These are phyloP conservation scores for Moesziomyces antarcticus DNA, from an alignment of 1,284 basidiomycete species.

Conservation along the genomic window DNA sequence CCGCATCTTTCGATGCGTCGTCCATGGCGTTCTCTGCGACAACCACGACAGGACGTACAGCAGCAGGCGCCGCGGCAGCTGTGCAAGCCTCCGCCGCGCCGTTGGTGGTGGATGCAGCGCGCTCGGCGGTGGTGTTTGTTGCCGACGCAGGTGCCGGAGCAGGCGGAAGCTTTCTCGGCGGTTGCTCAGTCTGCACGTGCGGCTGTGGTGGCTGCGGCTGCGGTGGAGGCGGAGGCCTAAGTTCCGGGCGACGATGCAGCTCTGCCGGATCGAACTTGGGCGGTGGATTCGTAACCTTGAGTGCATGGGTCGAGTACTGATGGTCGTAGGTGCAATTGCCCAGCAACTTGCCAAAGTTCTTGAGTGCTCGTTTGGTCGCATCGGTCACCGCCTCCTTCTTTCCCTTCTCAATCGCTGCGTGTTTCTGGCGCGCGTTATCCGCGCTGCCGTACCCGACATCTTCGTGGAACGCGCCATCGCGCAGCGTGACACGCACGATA, in stretches of 20 bases:
- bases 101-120: background rate
- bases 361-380: slow-evolving; percentile 86
- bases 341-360: slow-evolving; percentile 91
- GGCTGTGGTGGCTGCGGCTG: slow-evolving; percentile 17
- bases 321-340: slow-evolving; percentile 96
- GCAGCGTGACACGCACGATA: slow-evolving; percentile 84
- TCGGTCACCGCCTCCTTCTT: slow-evolving; percentile 99
- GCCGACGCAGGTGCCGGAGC: background rate
- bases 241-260: slow-evolving; percentile 46
- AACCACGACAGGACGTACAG: background rate
- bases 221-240: slow-evolving; percentile 19
- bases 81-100: background rate
- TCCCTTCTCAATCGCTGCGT: slow-evolving; percentile 90
- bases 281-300: slow-evolving; percentile 71
- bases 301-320: slow-evolving; percentile 82
- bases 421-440: slow-evolving; percentile 87
- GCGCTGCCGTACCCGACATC: slow-evolving; percentile 81
- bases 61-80: background rate
- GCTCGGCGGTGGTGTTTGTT: background rate
- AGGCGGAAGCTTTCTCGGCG: background rate
- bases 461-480: slow-evolving; percentile 90
- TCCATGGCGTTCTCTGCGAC: background rate
- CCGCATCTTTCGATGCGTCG: slow-evolving; percentile 5
- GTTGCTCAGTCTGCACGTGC: background rate
- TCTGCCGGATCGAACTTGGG: slow-evolving; percentile 52